These are phyloP conservation scores for Yarrowia galli DNA, from an alignment of 1,139 yeast genomes.

Conservation along the genomic window DNA sequence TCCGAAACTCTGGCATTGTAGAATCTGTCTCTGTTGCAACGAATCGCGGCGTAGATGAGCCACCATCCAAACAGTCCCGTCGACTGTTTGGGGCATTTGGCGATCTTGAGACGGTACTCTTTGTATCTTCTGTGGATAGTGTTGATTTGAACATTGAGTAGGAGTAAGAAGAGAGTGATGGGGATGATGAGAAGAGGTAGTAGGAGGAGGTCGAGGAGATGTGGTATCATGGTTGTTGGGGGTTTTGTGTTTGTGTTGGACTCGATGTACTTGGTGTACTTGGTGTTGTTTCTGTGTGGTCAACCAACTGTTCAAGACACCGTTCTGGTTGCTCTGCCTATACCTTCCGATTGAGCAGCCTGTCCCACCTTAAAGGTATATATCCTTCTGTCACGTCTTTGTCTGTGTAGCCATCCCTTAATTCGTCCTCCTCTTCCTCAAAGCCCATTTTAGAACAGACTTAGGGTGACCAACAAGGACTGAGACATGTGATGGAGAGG, in stretches of 20 bases:
- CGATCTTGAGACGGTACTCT: not conserved
- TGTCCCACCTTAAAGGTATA: not conserved
- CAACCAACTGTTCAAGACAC: no score
- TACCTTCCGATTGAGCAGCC: no score
- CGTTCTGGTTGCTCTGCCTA: no score
- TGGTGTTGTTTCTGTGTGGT: no score
- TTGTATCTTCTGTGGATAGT: constrained; percentile 11
- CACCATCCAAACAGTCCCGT: constrained; percentile 27
- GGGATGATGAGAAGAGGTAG: not conserved
- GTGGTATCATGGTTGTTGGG: not conserved
- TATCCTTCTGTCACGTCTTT: not conserved
- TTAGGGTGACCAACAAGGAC: not conserved
- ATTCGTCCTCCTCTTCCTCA: not conserved
- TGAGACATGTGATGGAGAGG: constrained; percentile 9
- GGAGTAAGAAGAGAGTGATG: not conserved
- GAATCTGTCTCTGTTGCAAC: not conserved
- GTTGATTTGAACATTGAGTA: not conserved
- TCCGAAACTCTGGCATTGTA: not conserved
- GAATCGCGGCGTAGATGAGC: constrained; percentile 12
- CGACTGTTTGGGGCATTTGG: not conserved
- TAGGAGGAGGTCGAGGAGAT: not conserved
- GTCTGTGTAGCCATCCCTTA: not conserved
- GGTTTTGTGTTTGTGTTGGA: no score
- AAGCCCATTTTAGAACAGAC: not conserved
- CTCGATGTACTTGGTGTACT: no score